Evolutionary conservation across 2,329 filamentous ascomycete genomes (phyloP), one percentile per base, ranked within the genome.

Genomic region (Penicillium freii): DNA sequence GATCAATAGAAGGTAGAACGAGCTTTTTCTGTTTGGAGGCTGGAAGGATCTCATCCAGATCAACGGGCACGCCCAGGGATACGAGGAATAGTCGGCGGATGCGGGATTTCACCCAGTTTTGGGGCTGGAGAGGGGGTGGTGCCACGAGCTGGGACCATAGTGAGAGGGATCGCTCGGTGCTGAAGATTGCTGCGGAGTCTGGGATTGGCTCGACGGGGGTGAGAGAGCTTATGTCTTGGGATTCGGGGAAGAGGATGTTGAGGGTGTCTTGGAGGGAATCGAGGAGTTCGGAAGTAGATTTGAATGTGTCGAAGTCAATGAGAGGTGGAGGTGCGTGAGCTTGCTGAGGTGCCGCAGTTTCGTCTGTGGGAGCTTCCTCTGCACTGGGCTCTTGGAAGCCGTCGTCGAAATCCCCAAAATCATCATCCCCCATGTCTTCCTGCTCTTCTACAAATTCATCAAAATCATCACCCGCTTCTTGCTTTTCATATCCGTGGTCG

Each of bases 11-110:
- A 0, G 94, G 94, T 1, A 99, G 83, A 5, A 99, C 84, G 19
- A 99, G 87, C 73, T 97, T 97, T 82, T 97, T 97, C 74, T 99
- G 94, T 75, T 97, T 97, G 13, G 91, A 96, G 0, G 93, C 92
- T 0, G 94, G 94, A 8, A 99, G 84, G 54, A 99, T 97, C 78
- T 99, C 94, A 75, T 99, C 94, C 0, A 99, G 82, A 69, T 99
- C 94, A 44, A 99, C 91, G 1, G 94, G 94, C 0, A 99, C 94
- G 19, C 94, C 94, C 0, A 99, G 84, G 1, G 92, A 97, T 53
- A 99, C 92, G 42, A 99, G 86, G 73, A 99, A 99, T 27, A 99
- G 84, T 29, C 94, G 90, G 52, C 94, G 87, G 66, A 96, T 99
- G 51, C 92, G 90, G 51, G 92, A 96, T 62, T 94, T 91, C 58